These are phyloP conservation scores for Magnaporthiopsis incrustans DNA, from an alignment of 2,329 filamentous ascomycete species.

Conservation along the genomic window DNA sequence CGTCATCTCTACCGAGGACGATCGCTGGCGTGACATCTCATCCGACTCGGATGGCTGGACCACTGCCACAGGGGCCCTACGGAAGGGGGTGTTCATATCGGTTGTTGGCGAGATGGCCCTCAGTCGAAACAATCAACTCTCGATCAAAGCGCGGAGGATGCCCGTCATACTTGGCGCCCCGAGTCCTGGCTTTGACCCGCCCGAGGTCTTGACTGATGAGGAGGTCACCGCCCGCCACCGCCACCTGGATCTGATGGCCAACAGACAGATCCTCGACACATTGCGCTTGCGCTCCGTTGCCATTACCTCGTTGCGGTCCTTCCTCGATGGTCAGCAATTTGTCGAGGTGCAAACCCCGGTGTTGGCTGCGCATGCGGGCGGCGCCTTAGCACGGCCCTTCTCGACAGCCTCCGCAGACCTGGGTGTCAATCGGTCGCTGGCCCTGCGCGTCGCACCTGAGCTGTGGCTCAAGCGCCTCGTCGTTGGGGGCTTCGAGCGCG, in stretches of 20 bases:
- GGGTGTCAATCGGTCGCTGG: conserved; percentile 38
- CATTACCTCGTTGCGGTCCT: conserved; percentile 64
- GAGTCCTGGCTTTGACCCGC: background rate
- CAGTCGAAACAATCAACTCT: conserved; percentile 67
- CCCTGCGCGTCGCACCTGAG: conserved; percentile 85
- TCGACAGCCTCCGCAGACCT: conserved; percentile 72
- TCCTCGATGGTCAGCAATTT: conserved; percentile 65
- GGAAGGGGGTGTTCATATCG: conserved; percentile 76
- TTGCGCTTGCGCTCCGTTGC: conserved; percentile 68
- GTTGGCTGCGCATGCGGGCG: conserved; percentile 72
- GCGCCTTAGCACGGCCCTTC: conserved; percentile 82
- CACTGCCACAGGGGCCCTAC: conserved; percentile 33
- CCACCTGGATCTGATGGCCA: conserved; percentile 80
- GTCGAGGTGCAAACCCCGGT: conserved; percentile 89
- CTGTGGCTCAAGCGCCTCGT: conserved; percentile 90
- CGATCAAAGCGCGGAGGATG: conserved; percentile 58
- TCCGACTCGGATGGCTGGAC: conserved; percentile 7
- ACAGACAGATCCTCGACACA: conserved; percentile 57
- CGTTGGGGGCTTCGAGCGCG: conserved; percentile 75
- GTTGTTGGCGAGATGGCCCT: conserved; percentile 62
- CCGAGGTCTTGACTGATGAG: conserved; percentile 58
- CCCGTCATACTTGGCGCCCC: conserved; percentile 45
- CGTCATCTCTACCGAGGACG: conserved; percentile 16
- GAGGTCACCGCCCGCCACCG: conserved; percentile 64
- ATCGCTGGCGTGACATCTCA: background rate